These are phyloP conservation scores for Candida germanica DNA, from an alignment of 805 yeast species.

Conservation along the genomic window DNA sequence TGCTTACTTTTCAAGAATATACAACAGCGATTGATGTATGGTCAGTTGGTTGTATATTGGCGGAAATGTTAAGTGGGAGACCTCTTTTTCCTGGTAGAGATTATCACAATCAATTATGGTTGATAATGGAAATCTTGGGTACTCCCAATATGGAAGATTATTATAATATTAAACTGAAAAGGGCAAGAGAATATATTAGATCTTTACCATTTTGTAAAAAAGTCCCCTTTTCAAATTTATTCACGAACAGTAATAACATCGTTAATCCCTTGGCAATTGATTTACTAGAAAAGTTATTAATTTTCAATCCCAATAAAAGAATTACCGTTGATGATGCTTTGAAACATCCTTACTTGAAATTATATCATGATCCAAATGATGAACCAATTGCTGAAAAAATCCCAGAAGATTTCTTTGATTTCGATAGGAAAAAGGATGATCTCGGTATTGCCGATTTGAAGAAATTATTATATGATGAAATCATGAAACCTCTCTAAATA, in stretches of 20 bases:
- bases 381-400: constrained; percentile 86
- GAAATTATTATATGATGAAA: constrained; percentile 74
- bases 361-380: constrained; percentile 94
- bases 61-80: constrained; percentile 80
- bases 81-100: constrained; percentile 94
- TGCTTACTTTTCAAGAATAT: constrained; percentile 90
- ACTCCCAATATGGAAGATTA: constrained; percentile 83
- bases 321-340: constrained; percentile 75
- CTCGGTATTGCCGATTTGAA: constrained; percentile 75
- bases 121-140: constrained; percentile 82
- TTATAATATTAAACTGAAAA: constrained; percentile 65
- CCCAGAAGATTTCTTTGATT: constrained; percentile 83
- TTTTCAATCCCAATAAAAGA: constrained; percentile 68
- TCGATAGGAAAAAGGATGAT: constrained; percentile 80
- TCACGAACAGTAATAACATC: constrained; percentile 29
- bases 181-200: constrained; percentile 87
- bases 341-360: constrained; percentile 77
- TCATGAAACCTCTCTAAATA: constrained; percentile 54
- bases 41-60: constrained; percentile 95
- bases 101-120: constrained; percentile 84
- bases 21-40: constrained; percentile 95
- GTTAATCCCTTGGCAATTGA: constrained; percentile 50
- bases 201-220: constrained; percentile 71
- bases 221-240: constrained; percentile 49
- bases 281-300: constrained; percentile 60